These are phyloP conservation scores for Podosphaera fusca DNA, from an alignment of 2,329 filamentous ascomycete genomes.

Conservation along the genomic window DNA sequence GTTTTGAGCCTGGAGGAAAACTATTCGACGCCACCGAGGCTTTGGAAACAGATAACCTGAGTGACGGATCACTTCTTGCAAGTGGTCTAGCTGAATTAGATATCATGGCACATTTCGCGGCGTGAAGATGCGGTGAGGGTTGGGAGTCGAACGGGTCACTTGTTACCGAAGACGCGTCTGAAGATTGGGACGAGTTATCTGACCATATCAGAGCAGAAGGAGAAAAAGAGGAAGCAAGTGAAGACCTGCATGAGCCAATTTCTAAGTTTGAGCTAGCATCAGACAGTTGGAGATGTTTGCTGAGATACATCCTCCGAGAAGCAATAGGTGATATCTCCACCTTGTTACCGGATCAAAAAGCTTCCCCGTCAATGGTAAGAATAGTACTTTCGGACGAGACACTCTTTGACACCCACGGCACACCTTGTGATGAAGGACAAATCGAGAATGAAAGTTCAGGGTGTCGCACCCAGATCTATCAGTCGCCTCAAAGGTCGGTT, in stretches of 20 bases:
- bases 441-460: slow-evolving; percentile 20
- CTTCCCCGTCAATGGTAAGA: slow-evolving; percentile 16
- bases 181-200: slow-evolving; percentile 43
- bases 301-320: slow-evolving; percentile 33
- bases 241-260: slow-evolving; percentile 38
- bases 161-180: slow-evolving; percentile 42
- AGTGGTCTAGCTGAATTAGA: slow-evolving; percentile 14
- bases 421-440: slow-evolving; percentile 24
- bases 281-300: slow-evolving; percentile 26
- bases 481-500: slow-evolving; percentile 33
- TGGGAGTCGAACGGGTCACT: slow-evolving; percentile 27
- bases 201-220: slow-evolving; percentile 65
- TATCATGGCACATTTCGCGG: slow-evolving; percentile 7
- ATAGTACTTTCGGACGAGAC: no score
- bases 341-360: slow-evolving; percentile 20
- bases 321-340: slow-evolving; percentile 2
- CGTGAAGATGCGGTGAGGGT: slow-evolving; percentile 15
- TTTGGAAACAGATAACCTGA: slow-evolving; percentile 21
- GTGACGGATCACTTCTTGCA: slow-evolving; percentile 15
- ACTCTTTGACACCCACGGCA: no score
- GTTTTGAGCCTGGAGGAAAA: neutral
- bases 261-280: slow-evolving; percentile 26
- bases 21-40: slow-evolving; percentile 31
- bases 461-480: slow-evolving; percentile 21
- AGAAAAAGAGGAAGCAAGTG: slow-evolving; percentile 51